A percentile compares a stretch with the other conserved stretches of the same genome.
These are phyloP conservation scores for Diplodia seriata DNA, from an alignment of 2,329 filamentous ascomycete species.

Conservation along the genomic window DNA sequence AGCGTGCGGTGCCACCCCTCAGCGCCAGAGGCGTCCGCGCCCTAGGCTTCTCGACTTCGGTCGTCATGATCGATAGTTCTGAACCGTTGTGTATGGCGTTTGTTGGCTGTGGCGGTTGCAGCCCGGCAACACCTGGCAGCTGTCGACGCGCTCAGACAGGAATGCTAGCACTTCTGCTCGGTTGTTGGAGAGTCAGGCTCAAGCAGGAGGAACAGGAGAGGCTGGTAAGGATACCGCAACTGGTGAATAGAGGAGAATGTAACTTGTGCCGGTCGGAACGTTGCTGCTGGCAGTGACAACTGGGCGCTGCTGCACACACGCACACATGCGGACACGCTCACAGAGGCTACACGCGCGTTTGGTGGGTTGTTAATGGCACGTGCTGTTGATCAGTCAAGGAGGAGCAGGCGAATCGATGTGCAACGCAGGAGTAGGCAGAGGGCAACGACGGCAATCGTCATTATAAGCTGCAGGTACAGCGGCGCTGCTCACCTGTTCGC, in stretches of 20 bases:
- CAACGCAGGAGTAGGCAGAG: constrained; percentile 18
- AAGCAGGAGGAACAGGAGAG: not conserved
- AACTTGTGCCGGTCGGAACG: constrained; percentile 9
- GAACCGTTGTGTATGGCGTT: not conserved
- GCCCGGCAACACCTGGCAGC: not conserved
- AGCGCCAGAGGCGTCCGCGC: constrained; percentile 20
- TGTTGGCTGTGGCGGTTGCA: not conserved
- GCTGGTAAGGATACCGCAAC: not conserved
- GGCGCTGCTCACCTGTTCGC: constrained; percentile 22
- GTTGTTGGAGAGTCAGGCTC: not conserved
- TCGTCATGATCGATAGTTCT: constrained; percentile 14
- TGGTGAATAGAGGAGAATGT: constrained; percentile 2
- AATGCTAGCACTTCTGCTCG: constrained; percentile 3
- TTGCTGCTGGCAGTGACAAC: constrained; percentile 9
- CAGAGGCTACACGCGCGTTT: constrained; percentile 10
- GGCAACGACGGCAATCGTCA: constrained; percentile 20
- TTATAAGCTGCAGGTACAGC: constrained; percentile 32
- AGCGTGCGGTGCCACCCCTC: constrained; percentile 16
- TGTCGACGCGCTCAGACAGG: not conserved
- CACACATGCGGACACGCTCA: not conserved
- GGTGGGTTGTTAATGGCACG: constrained; percentile 6
- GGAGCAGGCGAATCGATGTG: constrained; percentile 7
- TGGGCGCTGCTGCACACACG: constrained; percentile 2
- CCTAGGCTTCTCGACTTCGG: constrained; percentile 26
- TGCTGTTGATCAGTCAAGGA: constrained; percentile 27